These are phyloP conservation scores for Neurospora tetrasperma DNA, from an alignment of 495 filamentous ascomycete species.

Conservation along the genomic window DNA sequence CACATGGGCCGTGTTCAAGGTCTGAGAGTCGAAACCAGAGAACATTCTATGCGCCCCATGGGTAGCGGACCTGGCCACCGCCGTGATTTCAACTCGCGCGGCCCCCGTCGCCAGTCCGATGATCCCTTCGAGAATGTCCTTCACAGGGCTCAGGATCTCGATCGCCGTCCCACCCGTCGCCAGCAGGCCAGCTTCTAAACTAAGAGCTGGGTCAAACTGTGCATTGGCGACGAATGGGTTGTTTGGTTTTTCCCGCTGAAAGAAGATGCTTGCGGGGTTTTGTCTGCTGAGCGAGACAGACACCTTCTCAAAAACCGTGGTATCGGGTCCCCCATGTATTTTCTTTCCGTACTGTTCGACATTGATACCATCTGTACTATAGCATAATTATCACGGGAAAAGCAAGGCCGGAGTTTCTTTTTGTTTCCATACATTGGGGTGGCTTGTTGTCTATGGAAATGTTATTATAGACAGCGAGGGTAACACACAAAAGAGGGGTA, in stretches of 20 bases:
- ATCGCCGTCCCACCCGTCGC: neutral
- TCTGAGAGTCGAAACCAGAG: conserved; percentile 36
- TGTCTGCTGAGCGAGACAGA: neutral
- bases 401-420: conserved; percentile 1
- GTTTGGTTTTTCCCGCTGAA: neutral
- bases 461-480: neutral
- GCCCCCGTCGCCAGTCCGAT: neutral
- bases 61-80: neutral
- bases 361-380: conserved; percentile 1
- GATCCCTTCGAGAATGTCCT: neutral
- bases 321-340: neutral
- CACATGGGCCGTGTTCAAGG: conserved; percentile 38
- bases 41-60: neutral
- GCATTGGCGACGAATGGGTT: neutral
- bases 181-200: neutral
- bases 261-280: neutral
- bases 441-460: neutral
- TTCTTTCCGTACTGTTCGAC: neutral
- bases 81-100: neutral
- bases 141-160: neutral
- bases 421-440: neutral
- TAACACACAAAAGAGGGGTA: neutral
- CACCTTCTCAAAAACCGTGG: neutral
- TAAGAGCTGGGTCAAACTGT: neutral
- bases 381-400: neutral